Conservation (phyloP, 2,329 filamentous ascomycete species). For the Plectosphaerella plurivora region DNA sequence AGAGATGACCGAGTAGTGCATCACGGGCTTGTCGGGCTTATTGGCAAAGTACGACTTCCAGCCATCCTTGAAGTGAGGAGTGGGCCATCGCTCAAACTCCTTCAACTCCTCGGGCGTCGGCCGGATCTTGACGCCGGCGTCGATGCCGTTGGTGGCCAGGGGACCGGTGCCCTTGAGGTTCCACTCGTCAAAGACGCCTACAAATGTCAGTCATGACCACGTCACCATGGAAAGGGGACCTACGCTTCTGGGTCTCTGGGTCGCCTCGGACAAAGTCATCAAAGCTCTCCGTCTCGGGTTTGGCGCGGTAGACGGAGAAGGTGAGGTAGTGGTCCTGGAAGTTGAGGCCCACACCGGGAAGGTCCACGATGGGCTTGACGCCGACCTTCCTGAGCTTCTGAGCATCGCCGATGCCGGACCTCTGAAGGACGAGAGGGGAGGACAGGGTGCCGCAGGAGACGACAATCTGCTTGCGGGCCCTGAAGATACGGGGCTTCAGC, state of each 20-base stretch:
- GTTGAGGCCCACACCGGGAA: constrained; percentile 70
- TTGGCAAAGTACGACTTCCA: constrained; percentile 83
- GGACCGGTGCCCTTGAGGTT: constrained; percentile 74
- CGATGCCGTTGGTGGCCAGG: constrained; percentile 73
- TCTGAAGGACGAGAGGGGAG: constrained; percentile 70
- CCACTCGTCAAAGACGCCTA: constrained; percentile 70
- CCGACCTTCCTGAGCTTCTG: constrained; percentile 65
- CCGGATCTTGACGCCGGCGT: constrained; percentile 74
- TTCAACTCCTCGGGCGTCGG: constrained; percentile 64
- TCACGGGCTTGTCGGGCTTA: constrained; percentile 81
- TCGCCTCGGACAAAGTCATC: constrained; percentile 76
- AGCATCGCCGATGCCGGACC: constrained; percentile 69
- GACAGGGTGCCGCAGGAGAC: constrained; percentile 69
- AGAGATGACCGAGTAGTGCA: constrained; percentile 77
- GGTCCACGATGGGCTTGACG: constrained; percentile 64
- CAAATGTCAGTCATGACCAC: constrained; percentile 1
- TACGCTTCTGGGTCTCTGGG: constrained; percentile 64
- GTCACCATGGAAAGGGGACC: constrained; percentile 8
- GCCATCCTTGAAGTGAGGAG: constrained; percentile 66
- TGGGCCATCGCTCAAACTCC: constrained; percentile 69
- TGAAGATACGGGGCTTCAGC: constrained; percentile 51
- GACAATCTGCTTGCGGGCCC: constrained; percentile 69
- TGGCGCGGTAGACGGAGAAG: constrained; percentile 67
- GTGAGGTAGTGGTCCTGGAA: constrained; percentile 75
- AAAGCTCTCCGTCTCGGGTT: constrained; percentile 72